Percentiles rank a stretch among this genome's conserved stretches.
These are phyloP conservation scores for Knufia petricola DNA, from an alignment of 2,329 filamentous ascomycete species.

Conservation along the genomic window DNA sequence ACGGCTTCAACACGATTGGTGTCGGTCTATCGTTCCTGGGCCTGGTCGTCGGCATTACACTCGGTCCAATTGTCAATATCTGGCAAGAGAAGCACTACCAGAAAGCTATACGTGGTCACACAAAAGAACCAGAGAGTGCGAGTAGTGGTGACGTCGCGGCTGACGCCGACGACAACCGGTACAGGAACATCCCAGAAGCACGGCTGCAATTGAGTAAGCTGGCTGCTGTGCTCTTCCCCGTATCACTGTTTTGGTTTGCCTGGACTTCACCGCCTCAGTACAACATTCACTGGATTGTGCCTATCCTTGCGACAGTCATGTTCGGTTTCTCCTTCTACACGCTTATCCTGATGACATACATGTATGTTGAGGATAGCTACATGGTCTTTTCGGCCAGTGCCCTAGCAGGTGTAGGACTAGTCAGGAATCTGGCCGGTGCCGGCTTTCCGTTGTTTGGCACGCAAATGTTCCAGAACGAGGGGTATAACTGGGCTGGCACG, in stretches of 20 bases:
- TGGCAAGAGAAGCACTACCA: conserved; percentile 22
- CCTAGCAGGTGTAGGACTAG: conserved; percentile 36
- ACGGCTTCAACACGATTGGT: conserved; percentile 58
- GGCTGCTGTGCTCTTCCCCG: conserved; percentile 43
- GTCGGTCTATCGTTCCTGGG: conserved; percentile 72
- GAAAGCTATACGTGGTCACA: conserved; percentile 22
- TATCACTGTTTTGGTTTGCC: conserved; percentile 49
- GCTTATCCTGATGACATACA: conserved; percentile 32
- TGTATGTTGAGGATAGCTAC: conserved; percentile 36
- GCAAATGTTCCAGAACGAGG: conserved; percentile 36
- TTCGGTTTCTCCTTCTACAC: conserved; percentile 34
- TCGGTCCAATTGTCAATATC: conserved; percentile 33
- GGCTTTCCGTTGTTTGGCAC: conserved; percentile 40
- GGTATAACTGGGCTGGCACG: conserved; percentile 39
- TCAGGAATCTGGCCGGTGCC: conserved; percentile 38
- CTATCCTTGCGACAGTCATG: conserved; percentile 29
- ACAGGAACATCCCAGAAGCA: conserved; percentile 32
- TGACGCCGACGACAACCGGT: neutral
- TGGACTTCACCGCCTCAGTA: conserved; percentile 43
- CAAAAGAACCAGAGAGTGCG: neutral
- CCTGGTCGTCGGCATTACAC: conserved; percentile 60
- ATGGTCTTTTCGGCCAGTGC: conserved; percentile 35
- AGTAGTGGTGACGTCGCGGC: neutral
- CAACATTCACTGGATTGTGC: conserved; percentile 28
- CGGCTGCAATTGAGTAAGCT: conserved; percentile 43